phyloP scores from a whole-genome alignment of 2,329 filamentous ascomycete genomes.

The Podosphaera aphanis region DNA sequence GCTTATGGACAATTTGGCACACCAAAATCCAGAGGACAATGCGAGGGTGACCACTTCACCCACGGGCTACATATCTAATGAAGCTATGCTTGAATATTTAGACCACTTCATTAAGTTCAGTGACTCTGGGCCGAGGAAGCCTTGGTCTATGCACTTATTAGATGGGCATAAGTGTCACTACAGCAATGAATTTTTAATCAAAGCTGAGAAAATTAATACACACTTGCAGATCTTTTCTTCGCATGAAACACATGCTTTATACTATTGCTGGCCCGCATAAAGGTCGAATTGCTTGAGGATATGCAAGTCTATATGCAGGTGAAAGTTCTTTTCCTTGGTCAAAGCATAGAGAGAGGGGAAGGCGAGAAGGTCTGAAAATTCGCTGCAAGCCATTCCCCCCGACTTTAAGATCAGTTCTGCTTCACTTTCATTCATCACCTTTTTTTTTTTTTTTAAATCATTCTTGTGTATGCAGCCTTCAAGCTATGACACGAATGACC shows the following conservation, averaged over 20 bases:
- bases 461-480: too few relatives aligned
- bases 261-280: too few relatives aligned
- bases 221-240: constrained; percentile 1
- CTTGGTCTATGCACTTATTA: constrained; percentile 2
- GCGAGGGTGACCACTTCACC: neutral
- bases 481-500: too few relatives aligned
- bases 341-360: too few relatives aligned
- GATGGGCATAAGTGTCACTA: constrained; percentile 1
- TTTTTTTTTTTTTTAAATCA: too few relatives aligned
- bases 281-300: too few relatives aligned
- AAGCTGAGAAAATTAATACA: constrained; percentile 1
- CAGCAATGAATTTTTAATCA: neutral
- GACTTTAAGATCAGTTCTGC: too few relatives aligned
- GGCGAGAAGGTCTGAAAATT: too few relatives aligned
- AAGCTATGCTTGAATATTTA: constrained; percentile 1
- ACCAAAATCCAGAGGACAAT: neutral
- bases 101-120: constrained; percentile 1
- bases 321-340: too few relatives aligned
- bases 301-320: too few relatives aligned
- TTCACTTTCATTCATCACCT: too few relatives aligned
- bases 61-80: constrained; percentile 2
- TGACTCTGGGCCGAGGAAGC: neutral
- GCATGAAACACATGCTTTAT: constrained; percentile 2
- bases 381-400: too few relatives aligned
- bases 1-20: constrained; percentile 2